phyloP scores from a whole-genome alignment of 1,139 yeast genomes.

The Scheffersomyces parashehatae region DNA sequence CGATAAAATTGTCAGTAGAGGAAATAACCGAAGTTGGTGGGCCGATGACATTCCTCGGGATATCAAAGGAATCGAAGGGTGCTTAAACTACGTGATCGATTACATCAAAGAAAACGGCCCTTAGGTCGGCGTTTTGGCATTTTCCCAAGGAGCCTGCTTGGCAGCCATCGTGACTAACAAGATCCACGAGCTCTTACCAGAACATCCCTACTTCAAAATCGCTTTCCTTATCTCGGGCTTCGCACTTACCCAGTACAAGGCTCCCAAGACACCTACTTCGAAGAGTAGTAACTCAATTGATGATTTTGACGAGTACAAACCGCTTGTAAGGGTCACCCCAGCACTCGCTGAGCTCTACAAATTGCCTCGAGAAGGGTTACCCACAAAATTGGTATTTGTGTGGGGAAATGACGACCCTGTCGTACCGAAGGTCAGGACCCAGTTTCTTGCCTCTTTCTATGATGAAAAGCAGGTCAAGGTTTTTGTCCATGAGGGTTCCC shows the following conservation, averaged over 20 bases:
- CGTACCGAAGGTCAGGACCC: slow-evolving; percentile 35
- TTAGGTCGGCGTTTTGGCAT: slow-evolving; percentile 84
- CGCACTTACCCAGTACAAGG: slow-evolving; percentile 45
- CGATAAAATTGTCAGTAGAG: slow-evolving; percentile 36
- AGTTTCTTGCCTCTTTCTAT: slow-evolving; percentile 24
- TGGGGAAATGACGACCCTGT: slow-evolving; percentile 35
- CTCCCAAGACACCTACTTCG: slow-evolving; percentile 3
- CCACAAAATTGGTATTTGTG: slow-evolving; percentile 28
- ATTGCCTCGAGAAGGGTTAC: slow-evolving; percentile 11
- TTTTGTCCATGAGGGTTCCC: slow-evolving; percentile 41
- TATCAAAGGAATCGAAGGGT: slow-evolving; percentile 33
- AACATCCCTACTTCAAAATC: slow-evolving; percentile 43
- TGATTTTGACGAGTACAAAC: slow-evolving; percentile 16
- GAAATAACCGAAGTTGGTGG: slow-evolving; percentile 56
- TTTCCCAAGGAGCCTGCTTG: slow-evolving; percentile 92
- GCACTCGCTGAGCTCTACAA: slow-evolving; percentile 18
- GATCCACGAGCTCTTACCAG: slow-evolving; percentile 39
- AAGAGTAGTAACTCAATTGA: slow-evolving; percentile 16
- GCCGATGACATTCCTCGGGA: slow-evolving; percentile 33
- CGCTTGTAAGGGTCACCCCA: slow-evolving; percentile 1
- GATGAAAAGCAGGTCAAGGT: slow-evolving; percentile 11
- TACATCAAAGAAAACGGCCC: slow-evolving; percentile 76
- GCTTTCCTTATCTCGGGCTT: slow-evolving; percentile 57
- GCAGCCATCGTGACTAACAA: slow-evolving; percentile 57
- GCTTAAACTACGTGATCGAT: slow-evolving; percentile 44